A percentile compares a stretch with the other conserved stretches of the same genome.
phyloP scores from a whole-genome alignment of 2,329 filamentous ascomycete species.

The Hymenoscyphus albidus region DNA sequence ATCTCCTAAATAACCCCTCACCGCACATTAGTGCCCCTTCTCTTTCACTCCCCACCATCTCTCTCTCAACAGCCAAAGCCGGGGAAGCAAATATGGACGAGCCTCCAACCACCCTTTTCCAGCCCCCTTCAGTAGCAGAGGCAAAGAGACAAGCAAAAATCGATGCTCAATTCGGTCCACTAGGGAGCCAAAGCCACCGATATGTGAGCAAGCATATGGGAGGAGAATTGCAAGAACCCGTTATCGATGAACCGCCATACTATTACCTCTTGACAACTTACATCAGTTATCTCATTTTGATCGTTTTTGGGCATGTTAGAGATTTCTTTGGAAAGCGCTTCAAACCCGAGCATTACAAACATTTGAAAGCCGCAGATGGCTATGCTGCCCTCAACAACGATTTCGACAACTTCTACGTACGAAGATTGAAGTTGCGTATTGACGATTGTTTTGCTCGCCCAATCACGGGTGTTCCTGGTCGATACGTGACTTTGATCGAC shows the following conservation, averaged over 20 bases:
- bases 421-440: slow-evolving; percentile 86
- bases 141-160: slow-evolving; percentile 68
- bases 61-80: slow-evolving; percentile 78
- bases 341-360: slow-evolving; percentile 75
- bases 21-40: slow-evolving; percentile 67
- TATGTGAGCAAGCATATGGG: slow-evolving; percentile 88
- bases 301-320: slow-evolving; percentile 89
- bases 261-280: slow-evolving; percentile 97
- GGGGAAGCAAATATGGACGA: slow-evolving; percentile 72
- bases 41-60: slow-evolving; percentile 83
- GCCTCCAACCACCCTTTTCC: slow-evolving; percentile 75
- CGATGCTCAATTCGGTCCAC: slow-evolving; percentile 87
- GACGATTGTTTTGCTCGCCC: slow-evolving; percentile 96
- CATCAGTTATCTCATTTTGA: slow-evolving; percentile 94
- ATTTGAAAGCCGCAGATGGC: slow-evolving; percentile 77
- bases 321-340: slow-evolving; percentile 99
- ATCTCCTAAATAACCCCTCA: slow-evolving; percentile 47
- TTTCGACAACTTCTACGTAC: slow-evolving; percentile 97
- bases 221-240: slow-evolving; percentile 71
- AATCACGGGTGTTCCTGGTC: slow-evolving; percentile 87
- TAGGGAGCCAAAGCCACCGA: slow-evolving; percentile 74
- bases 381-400: slow-evolving; percentile 96
- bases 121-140: slow-evolving; percentile 83
- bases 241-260: slow-evolving; percentile 95
- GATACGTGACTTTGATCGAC: slow-evolving; percentile 89